Percentiles rank a stretch among this genome's conserved stretches.
Conservation (phyloP, 2,329 filamentous ascomycete genomes). For the Colletotrichum limetticola region DNA sequence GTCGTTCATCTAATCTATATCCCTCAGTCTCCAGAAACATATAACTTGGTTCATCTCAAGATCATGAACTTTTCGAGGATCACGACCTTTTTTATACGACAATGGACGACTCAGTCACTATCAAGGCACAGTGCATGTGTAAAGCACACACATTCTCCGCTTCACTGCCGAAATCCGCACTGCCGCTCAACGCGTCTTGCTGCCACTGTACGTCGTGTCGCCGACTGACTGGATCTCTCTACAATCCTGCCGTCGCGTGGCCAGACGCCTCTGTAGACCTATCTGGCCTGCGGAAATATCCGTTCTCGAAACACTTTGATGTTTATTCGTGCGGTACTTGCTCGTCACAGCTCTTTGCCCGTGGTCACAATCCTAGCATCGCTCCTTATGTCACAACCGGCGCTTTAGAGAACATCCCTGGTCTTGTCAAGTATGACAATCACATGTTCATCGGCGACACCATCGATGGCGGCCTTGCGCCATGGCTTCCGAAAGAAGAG, state of each 20-base stretch:
- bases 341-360: slow-evolving; percentile 55
- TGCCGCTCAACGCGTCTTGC: slow-evolving; percentile 53
- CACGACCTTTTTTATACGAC: neutral
- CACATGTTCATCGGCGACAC: slow-evolving; percentile 63
- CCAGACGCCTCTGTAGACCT: slow-evolving; percentile 42
- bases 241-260: slow-evolving; percentile 50
- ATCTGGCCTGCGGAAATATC: slow-evolving; percentile 48
- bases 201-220: slow-evolving; percentile 65
- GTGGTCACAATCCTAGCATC: slow-evolving; percentile 4
- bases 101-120: neutral
- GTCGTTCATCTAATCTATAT: neutral
- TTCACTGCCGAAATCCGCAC: slow-evolving; percentile 42
- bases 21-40: no score
- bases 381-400: slow-evolving; percentile 51
- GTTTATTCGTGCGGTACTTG: slow-evolving; percentile 57
- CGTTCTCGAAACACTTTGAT: slow-evolving; percentile 45
- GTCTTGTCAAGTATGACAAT: slow-evolving; percentile 45
- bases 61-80: neutral
- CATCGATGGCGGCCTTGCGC: slow-evolving; percentile 60
- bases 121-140: slow-evolving; percentile 55
- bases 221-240: slow-evolving; percentile 54
- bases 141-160: slow-evolving; percentile 52
- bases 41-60: no score
- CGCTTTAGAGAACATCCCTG: slow-evolving; percentile 44
- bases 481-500: slow-evolving; percentile 52